Percentiles rank a stretch among this genome's conserved stretches.
These are phyloP conservation scores for Taiwanofungus camphoratus DNA, from an alignment of 1,284 basidiomycete genomes.

Conservation along the genomic window DNA sequence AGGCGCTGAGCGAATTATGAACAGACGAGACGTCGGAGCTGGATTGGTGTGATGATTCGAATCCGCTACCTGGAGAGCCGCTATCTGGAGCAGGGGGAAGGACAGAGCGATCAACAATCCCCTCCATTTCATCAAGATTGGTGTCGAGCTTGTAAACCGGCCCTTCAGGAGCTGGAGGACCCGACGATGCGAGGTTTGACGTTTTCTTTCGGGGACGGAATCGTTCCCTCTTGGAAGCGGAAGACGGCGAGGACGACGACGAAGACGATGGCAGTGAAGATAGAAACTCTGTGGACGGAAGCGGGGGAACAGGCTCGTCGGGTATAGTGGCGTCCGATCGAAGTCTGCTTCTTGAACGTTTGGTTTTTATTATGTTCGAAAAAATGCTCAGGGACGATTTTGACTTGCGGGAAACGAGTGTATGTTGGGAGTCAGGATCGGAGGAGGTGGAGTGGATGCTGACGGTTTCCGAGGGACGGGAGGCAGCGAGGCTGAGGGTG, in stretches of 20 bases:
- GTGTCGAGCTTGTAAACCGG: constrained; percentile 58
- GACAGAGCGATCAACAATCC: constrained; percentile 61
- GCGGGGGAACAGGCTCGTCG: constrained; percentile 16
- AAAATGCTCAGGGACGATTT: constrained; percentile 21
- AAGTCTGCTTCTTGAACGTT: constrained; percentile 27
- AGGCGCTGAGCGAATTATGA: constrained; percentile 20
- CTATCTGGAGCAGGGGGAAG: constrained; percentile 25
- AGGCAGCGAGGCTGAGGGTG: constrained; percentile 18
- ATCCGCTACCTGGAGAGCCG: constrained; percentile 38
- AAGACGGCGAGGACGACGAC: constrained; percentile 32
- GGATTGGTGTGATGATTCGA: constrained; percentile 24
- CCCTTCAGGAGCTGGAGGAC: constrained; percentile 16
- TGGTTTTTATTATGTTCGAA: constrained; percentile 24
- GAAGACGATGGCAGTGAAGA: constrained; percentile 27
- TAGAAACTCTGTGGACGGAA: constrained; percentile 20
- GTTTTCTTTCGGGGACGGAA: constrained; percentile 22
- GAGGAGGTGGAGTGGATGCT: constrained; percentile 17
- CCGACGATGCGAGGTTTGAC: constrained; percentile 11
- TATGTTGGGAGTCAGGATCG: constrained; percentile 12
- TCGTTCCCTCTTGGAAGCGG: constrained; percentile 19
- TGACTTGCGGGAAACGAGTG: constrained; percentile 16
- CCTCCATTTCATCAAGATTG: constrained; percentile 78
- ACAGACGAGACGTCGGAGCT: constrained; percentile 24
- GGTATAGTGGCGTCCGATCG: constrained; percentile 19
- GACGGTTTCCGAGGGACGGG: constrained; percentile 18